Conservation (phyloP, 495 filamentous ascomycete species). For the Lophium mytilinum region DNA sequence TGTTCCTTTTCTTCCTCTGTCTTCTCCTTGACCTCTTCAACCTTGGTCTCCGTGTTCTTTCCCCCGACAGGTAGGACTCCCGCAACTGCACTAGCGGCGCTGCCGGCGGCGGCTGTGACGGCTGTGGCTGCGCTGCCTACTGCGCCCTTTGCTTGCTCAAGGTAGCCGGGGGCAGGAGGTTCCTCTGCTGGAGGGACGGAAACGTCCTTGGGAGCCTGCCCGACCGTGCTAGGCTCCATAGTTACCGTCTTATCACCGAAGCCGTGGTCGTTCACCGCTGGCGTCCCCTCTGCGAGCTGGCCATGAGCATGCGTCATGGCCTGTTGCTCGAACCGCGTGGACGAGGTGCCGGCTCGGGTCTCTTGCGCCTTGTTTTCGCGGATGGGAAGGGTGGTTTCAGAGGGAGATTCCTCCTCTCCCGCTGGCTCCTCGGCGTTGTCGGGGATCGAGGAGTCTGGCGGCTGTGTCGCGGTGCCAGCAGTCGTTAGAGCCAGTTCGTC, state of each 20-base stretch:
- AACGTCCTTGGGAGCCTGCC: conserved; percentile 35
- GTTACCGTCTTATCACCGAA: conserved; percentile 31
- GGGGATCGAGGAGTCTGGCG: conserved; percentile 12
- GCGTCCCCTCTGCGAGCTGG: conserved; percentile 31
- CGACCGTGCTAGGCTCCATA: conserved; percentile 36
- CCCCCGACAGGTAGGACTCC: conserved; percentile 1
- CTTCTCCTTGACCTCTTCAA: conserved; percentile 14
- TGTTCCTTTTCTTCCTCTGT: conserved; percentile 12
- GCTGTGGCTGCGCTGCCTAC: conserved; percentile 9
- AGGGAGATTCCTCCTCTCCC: background rate
- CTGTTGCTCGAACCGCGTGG: conserved; percentile 29
- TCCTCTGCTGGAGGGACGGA: conserved; percentile 17
- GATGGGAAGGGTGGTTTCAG: background rate
- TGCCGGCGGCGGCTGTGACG: conserved; percentile 16
- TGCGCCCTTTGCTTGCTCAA: conserved; percentile 30
- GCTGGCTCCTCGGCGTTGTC: conserved; percentile 1
- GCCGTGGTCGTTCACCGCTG: conserved; percentile 25
- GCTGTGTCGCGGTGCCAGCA: conserved; percentile 23
- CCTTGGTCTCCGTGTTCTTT: conserved; percentile 15
- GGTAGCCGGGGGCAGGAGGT: conserved; percentile 7
- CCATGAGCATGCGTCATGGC: conserved; percentile 32
- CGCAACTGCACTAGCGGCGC: conserved; percentile 4
- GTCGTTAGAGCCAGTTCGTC: conserved; percentile 17
- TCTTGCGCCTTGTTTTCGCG: background rate
- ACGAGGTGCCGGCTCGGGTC: conserved; percentile 27